Percentiles rank a stretch among this genome's conserved stretches.
phyloP scores from a whole-genome alignment of 768 basidiomycete genomes.

The Amanita fuliginea region DNA sequence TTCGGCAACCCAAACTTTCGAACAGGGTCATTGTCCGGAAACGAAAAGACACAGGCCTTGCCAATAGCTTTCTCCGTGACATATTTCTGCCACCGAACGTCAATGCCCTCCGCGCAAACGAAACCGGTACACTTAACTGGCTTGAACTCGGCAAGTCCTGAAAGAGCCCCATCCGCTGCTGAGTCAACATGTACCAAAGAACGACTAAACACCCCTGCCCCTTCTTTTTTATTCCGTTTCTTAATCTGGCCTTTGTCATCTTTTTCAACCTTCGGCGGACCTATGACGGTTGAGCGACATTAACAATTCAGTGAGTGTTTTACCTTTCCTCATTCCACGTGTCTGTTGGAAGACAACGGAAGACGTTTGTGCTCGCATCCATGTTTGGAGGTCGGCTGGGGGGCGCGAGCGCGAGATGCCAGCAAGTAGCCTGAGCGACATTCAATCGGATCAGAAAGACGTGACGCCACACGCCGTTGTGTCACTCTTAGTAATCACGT shows the following conservation, averaged over 20 bases:
- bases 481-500: too few species aligned
- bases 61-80: conserved; percentile 27
- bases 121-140: conserved; percentile 21
- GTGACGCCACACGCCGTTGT: too few species aligned
- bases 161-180: conserved; percentile 12
- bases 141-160: conserved; percentile 33
- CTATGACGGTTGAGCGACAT: not conserved
- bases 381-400: not conserved
- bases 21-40: conserved; percentile 37
- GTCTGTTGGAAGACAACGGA: not conserved
- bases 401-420: not conserved
- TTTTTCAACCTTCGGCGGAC: conserved; percentile 5
- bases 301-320: not conserved
- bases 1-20: conserved; percentile 63
- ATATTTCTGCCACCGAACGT: conserved; percentile 6
- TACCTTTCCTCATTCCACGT: not conserved
- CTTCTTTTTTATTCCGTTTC: conserved; percentile 14
- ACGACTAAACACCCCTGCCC: conserved; percentile 18
- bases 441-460: not conserved
- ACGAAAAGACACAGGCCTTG: conserved; percentile 33
- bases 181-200: too few species aligned
- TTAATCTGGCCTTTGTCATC: conserved; percentile 10
- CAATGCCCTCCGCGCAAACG: not conserved
- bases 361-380: not conserved
- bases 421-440: conserved; percentile 1